phyloP scores from a whole-genome alignment of 2,329 filamentous ascomycete species.

The Trichophyton mentagrophytes region DNA sequence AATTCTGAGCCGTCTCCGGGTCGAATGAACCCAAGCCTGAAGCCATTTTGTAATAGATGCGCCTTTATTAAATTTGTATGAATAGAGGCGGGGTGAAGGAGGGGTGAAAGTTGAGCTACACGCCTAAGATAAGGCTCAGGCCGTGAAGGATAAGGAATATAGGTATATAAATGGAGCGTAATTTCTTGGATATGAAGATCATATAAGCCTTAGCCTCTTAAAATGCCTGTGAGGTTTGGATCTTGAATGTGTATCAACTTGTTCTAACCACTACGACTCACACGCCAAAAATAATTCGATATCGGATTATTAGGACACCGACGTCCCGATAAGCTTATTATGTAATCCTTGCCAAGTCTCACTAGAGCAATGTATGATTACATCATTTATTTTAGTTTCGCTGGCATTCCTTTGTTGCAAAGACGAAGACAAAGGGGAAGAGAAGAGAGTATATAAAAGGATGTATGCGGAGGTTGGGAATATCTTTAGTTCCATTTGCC shows the following conservation, averaged over 20 bases:
- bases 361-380: background rate
- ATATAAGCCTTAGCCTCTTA: background rate
- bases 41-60: constrained; percentile 6
- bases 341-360: background rate
- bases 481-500: too few species aligned
- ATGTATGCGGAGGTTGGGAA: background rate
- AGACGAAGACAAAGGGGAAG: background rate
- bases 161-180: background rate
- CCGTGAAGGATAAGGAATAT: background rate
- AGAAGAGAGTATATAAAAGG: background rate
- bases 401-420: background rate
- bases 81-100: background rate
- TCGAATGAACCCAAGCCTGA: constrained; percentile 28
- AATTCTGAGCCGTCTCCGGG: constrained; percentile 54
- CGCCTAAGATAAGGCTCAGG: background rate
- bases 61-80: background rate
- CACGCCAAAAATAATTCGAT: too few species aligned
- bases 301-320: background rate
- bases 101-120: background rate
- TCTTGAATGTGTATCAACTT: background rate
- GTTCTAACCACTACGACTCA: background rate
- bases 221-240: background rate
- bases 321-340: background rate
- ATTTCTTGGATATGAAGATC: background rate
- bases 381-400: background rate